A percentile compares a stretch with the other conserved stretches of the same genome.
Evolutionary conservation across 805 yeast species (phyloP).

Genomic region (Wickerhamomyces silvicola): DNA sequence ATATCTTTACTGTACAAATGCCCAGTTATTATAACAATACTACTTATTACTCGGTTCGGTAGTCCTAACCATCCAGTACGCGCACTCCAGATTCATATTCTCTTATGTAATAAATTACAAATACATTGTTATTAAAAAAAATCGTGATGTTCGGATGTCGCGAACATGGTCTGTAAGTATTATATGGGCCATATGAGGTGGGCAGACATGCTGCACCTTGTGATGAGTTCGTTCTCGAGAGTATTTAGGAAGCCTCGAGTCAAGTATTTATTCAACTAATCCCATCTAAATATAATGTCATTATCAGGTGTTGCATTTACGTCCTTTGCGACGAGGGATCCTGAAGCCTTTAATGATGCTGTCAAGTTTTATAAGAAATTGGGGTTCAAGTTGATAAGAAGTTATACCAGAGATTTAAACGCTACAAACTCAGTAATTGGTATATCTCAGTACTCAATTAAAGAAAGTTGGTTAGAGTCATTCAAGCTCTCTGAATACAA

Average conservation of each 20-base stretch:
- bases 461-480: slow-evolving; percentile 68
- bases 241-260: neutral
- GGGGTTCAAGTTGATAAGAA: slow-evolving; percentile 58
- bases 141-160: too few relatives aligned
- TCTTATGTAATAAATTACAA: too few relatives aligned
- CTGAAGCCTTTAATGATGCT: slow-evolving; percentile 38
- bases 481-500: slow-evolving; percentile 55
- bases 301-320: slow-evolving; percentile 43
- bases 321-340: slow-evolving; percentile 53
- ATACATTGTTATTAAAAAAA: too few relatives aligned
- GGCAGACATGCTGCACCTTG: too few relatives aligned
- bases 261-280: neutral
- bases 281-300: slow-evolving; percentile 14
- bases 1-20: neutral
- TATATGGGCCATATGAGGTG: too few relatives aligned
- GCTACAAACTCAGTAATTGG: slow-evolving; percentile 40
- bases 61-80: too few relatives aligned
- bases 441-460: slow-evolving; percentile 56
- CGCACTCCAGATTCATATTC: too few relatives aligned
- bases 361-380: slow-evolving; percentile 51
- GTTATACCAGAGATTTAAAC: slow-evolving; percentile 44
- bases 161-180: too few relatives aligned
- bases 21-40: neutral
- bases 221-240: neutral
- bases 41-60: too few relatives aligned